Percentiles rank a stretch among this genome's conserved stretches.
These are phyloP conservation scores for Neopestalotiopsis clavispora DNA, from an alignment of 2,329 filamentous ascomycete genomes.

Conservation along the genomic window DNA sequence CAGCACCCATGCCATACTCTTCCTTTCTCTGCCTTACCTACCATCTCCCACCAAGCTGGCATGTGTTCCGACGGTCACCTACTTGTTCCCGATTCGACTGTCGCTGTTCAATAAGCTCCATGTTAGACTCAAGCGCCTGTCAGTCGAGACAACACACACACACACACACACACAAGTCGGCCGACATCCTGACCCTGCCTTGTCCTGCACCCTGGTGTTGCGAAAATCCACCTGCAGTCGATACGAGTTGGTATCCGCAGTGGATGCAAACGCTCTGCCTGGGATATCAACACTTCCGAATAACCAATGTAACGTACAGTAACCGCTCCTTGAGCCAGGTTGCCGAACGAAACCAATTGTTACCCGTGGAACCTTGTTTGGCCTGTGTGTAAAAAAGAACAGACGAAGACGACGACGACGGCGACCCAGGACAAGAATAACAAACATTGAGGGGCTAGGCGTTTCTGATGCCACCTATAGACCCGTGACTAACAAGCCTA, in stretches of 20 bases:
- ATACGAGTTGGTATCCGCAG: not conserved
- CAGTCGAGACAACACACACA: slow-evolving; percentile 2
- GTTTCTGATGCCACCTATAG: slow-evolving; percentile 7
- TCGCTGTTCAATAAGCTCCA: not conserved
- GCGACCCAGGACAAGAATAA: slow-evolving; percentile 3
- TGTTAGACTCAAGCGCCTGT: not conserved
- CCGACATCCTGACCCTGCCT: slow-evolving; percentile 5
- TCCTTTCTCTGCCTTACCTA: slow-evolving; percentile 13
- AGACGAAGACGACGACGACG: not conserved
- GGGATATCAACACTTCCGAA: not conserved
- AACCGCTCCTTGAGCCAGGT: not conserved
- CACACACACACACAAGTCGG: not conserved
- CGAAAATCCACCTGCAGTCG: not conserved
- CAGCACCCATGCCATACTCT: slow-evolving; percentile 23
- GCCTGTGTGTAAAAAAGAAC: slow-evolving; percentile 10
- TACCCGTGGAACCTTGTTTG: slow-evolving; percentile 5
- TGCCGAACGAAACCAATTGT: slow-evolving; percentile 9
- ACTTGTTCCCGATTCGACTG: too few relatives aligned
- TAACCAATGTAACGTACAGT: not conserved
- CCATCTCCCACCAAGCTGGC: not conserved
- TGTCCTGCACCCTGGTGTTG: slow-evolving; percentile 4
- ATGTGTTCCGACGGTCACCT: not conserved
- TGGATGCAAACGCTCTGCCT: not conserved
- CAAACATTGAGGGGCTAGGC: slow-evolving; percentile 3
- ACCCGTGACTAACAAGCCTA: not conserved